These are phyloP conservation scores for Picochlorum sp. DNA, from an alignment of 139 green algal genomes.

Conservation along the genomic window DNA sequence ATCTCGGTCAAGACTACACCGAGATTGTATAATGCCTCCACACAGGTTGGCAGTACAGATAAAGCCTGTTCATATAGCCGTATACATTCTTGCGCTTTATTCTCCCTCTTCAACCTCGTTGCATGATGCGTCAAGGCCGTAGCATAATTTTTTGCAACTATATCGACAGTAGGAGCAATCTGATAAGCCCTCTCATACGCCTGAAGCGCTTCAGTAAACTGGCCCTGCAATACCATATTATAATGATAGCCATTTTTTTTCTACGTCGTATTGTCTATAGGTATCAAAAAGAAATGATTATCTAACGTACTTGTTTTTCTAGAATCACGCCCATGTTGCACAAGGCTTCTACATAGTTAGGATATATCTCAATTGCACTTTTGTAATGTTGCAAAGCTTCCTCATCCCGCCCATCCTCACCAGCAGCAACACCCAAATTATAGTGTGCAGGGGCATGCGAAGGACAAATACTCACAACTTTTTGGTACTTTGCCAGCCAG, in stretches of 20 bases:
- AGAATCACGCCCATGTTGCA: slow-evolving; percentile 90
- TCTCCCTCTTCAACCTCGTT: slow-evolving; percentile 39
- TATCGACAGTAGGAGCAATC: slow-evolving; percentile 33
- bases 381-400: slow-evolving; percentile 30
- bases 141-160: slow-evolving; percentile 64
- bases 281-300: no score
- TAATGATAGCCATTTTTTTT: not conserved
- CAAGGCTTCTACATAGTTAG: slow-evolving; percentile 67
- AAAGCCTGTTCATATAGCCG: slow-evolving; percentile 58
- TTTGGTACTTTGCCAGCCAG: slow-evolving; percentile 5
- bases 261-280: no score
- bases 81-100: slow-evolving; percentile 24
- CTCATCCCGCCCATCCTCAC: slow-evolving; percentile 9
- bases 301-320: no score
- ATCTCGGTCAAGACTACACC: slow-evolving; percentile 67
- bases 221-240: no score
- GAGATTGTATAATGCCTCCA: slow-evolving; percentile 92
- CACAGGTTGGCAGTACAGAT: slow-evolving; percentile 41
- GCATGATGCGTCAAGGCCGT: slow-evolving; percentile 74
- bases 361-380: slow-evolving; percentile 31
- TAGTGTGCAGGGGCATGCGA: slow-evolving; percentile 53
- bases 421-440: slow-evolving; percentile 55
- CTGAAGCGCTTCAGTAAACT: slow-evolving; percentile 60
- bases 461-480: slow-evolving; percentile 23
- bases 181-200: slow-evolving; percentile 68